Evolutionary conservation across 495 filamentous ascomycete genomes (phyloP), one percentile per base, ranked within the genome.

Genomic region (Penicillium turbatum): DNA sequence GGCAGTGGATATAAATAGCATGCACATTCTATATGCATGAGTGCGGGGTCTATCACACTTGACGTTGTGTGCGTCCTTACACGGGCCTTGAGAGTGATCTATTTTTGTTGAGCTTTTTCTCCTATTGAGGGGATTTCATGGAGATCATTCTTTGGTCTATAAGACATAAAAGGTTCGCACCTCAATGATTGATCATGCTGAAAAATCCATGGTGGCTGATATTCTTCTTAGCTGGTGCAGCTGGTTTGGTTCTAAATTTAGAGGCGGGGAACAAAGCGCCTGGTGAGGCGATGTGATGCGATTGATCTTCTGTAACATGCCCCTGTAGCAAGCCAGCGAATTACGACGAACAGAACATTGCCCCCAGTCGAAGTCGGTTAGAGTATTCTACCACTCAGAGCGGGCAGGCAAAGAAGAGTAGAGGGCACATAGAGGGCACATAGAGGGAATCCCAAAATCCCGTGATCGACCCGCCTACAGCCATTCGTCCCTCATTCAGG

Each of bases 391-490:
- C 24, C 13, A 24, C 1, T 2, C 12, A 17, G 12, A 27, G 24
- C n/a, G 39, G 39, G 24, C 19, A 13, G 19, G 39, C 6, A 42
- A 26, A 42, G 10, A 12, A 30, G 6, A 43, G 21, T 43, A 15
- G n/a, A n/a, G n/a, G 21, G 40, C 19, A 12, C 40, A n/a, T n/a
- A n/a, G n/a, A n/a, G n/a, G n/a, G n/a, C n/a, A 17, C 16, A 46
- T 19, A 34, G 43, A 46, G 29, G 29, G 29, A 45, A 21, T 46
- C 17, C 29, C 16, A 13, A n/a, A 24, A 46, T 46, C 43, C 43
- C 43, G 43, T 46, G 43, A 46, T 46, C 43, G 43, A 9, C 43
- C 43, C 43, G 43, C 43, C 43, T 34, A 16, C 27, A 8, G 41
- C 12, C 41, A 5, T 19, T 21, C 10, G 9, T 34, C 29, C 43